phyloP scores from a whole-genome alignment of 225 moss, liverwort and hornwort genomes.

The Neckera pumila region DNA sequence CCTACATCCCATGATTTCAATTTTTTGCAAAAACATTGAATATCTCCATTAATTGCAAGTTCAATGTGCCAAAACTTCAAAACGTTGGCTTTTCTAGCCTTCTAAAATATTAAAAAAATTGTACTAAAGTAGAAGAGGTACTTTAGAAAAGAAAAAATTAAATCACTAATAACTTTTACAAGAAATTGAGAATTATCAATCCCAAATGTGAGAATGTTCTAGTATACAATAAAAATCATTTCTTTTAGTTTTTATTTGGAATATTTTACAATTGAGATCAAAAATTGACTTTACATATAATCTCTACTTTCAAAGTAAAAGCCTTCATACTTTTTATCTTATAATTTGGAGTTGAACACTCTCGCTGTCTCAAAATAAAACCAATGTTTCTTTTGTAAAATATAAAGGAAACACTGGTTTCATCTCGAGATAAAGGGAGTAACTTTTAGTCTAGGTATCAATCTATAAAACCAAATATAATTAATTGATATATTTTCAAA shows the following conservation, averaged over 20 bases:
- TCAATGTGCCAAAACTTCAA: too few species aligned
- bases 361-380: too few species aligned
- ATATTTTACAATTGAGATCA: accelerated
- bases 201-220: neutral
- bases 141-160: neutral
- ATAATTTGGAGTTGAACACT: neutral
- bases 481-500: neutral
- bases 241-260: neutral
- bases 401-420: too few species aligned
- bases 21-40: too few species aligned
- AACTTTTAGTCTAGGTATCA: accelerated
- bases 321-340: accelerated
- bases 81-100: too few species aligned
- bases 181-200: neutral
- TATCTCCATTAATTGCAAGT: too few species aligned
- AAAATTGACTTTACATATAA: neutral
- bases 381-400: too few species aligned
- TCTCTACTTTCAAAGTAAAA: neutral
- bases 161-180: neutral
- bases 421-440: too few species aligned
- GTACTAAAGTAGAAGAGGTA: accelerated
- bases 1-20: too few species aligned
- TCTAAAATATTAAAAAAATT: too few species aligned
- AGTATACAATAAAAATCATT: neutral
- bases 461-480: neutral